phyloP scores from a whole-genome alignment of 495 filamentous ascomycete genomes.

The Tuber aestivum region DNA sequence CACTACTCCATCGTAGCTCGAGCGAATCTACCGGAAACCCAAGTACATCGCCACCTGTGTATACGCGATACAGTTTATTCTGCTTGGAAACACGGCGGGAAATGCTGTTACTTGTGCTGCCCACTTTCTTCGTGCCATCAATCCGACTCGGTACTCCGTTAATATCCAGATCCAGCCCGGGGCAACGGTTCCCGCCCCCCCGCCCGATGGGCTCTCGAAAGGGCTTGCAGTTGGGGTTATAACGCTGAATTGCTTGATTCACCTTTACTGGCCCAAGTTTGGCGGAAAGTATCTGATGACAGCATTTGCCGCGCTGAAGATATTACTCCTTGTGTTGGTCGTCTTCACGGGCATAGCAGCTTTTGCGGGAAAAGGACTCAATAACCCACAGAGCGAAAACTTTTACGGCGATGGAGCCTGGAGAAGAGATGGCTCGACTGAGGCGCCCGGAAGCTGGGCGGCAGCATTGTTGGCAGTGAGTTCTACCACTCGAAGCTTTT shows the following conservation, averaged over 20 bases:
- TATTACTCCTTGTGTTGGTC: conserved; percentile 48
- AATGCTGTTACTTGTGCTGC: conserved; percentile 49
- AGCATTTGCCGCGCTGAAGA: conserved; percentile 50
- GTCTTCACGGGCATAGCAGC: conserved; percentile 46
- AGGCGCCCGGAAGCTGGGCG: conserved; percentile 20
- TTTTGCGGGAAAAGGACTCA: conserved; percentile 19
- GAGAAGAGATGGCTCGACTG: not conserved
- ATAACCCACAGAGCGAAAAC: conserved; percentile 11
- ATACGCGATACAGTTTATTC: conserved; percentile 49
- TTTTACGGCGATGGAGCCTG: conserved; percentile 13
- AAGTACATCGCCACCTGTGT: conserved; percentile 47
- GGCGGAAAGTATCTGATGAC: conserved; percentile 52
- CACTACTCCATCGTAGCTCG: conserved; percentile 40
- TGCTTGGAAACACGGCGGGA: conserved; percentile 49
- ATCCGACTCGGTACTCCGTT: conserved; percentile 5
- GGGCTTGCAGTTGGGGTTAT: conserved; percentile 47
- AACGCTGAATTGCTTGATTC: conserved; percentile 48
- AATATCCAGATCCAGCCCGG: not conserved
- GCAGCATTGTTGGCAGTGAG: conserved; percentile 18
- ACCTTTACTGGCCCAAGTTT: conserved; percentile 45
- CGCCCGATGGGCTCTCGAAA: conserved; percentile 18
- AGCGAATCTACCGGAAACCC: conserved; percentile 46
- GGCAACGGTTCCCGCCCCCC: not conserved
- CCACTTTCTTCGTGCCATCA: conserved; percentile 43
- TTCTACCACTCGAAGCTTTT: not conserved